phyloP scores from a whole-genome alignment of 257 asterid genomes.

The Parsonsia alboflavescens region DNA sequence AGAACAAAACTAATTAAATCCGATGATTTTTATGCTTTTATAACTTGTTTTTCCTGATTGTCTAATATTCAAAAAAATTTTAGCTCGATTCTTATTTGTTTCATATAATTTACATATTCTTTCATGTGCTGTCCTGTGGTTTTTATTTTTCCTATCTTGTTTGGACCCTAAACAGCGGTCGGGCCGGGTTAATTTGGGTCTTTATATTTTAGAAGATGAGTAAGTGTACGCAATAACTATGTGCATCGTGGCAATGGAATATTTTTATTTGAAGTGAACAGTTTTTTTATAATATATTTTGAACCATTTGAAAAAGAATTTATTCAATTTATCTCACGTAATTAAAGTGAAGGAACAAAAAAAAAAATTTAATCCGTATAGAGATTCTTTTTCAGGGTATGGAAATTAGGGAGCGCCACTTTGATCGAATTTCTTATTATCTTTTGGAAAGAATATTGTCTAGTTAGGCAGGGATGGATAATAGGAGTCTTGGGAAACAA shows the following conservation, averaged over 20 bases:
- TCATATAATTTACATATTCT: background rate
- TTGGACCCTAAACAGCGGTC: background rate
- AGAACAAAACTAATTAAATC: too few species aligned
- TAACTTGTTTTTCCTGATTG: too few species aligned
- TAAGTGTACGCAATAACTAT: too few species aligned
- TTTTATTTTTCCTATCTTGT: background rate
- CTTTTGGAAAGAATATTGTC: too few species aligned
- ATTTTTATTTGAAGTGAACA: background rate
- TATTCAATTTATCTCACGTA: constrained; percentile 13
- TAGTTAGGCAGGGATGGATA: too few species aligned
- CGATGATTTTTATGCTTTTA: too few species aligned
- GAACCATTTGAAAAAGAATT: constrained; percentile 12
- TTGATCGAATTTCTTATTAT: too few species aligned
- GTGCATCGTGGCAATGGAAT: constrained; percentile 4
- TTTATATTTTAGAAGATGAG: background rate
- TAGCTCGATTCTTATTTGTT: too few species aligned
- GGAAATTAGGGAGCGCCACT: background rate
- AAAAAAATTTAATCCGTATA: background rate
- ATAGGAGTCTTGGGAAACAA: too few species aligned
- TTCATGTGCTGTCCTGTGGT: background rate
- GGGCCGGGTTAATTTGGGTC: too few species aligned
- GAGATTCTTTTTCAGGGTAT: background rate
- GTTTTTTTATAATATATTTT: background rate
- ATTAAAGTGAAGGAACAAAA: background rate
- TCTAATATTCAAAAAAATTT: too few species aligned